Conservation (phyloP, 2,329 filamentous ascomycete genomes). For the Xenoacremonium recifei region DNA sequence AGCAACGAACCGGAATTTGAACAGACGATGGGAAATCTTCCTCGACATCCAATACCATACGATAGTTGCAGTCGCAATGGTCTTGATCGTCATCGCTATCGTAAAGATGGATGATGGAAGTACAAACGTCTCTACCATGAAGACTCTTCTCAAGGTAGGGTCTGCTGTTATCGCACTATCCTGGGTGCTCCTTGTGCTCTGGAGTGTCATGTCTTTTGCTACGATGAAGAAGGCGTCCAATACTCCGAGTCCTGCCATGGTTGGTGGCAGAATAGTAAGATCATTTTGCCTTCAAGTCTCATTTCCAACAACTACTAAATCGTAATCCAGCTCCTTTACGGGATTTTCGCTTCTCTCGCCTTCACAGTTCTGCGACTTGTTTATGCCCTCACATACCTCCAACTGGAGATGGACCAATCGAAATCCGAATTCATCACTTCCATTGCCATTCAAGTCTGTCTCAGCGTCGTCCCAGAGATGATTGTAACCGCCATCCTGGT, state of each 20-base stretch:
- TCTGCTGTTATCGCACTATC: slow-evolving; percentile 3
- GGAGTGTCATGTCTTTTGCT: slow-evolving; percentile 6
- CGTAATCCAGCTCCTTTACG: slow-evolving; percentile 3
- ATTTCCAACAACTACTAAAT: not conserved
- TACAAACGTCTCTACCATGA: not conserved
- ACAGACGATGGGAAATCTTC: slow-evolving; percentile 8
- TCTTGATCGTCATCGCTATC: slow-evolving; percentile 6
- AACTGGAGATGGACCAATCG: slow-evolving; percentile 7
- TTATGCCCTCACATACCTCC: slow-evolving; percentile 6
- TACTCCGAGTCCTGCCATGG: not conserved
- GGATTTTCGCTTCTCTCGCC: not conserved
- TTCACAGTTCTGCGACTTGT: slow-evolving; percentile 2
- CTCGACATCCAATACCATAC: slow-evolving; percentile 11
- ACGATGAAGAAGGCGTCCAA: not conserved
- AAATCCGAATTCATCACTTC: slow-evolving; percentile 5
- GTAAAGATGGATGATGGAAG: slow-evolving; percentile 1
- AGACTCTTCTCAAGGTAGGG: slow-evolving; percentile 4
- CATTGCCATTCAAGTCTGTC: slow-evolving; percentile 3
- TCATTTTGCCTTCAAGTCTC: not conserved
- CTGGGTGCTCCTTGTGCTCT: slow-evolving; percentile 4
- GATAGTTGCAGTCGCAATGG: slow-evolving; percentile 4
- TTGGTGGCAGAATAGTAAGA: slow-evolving; percentile 5
- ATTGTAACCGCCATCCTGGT: slow-evolving; percentile 1
- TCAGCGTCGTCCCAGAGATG: slow-evolving; percentile 8
- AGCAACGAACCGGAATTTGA: slow-evolving; percentile 8